Conservation (phyloP, 2,329 filamentous ascomycete genomes). For the Phaeosphaeriaceae sp. region DNA sequence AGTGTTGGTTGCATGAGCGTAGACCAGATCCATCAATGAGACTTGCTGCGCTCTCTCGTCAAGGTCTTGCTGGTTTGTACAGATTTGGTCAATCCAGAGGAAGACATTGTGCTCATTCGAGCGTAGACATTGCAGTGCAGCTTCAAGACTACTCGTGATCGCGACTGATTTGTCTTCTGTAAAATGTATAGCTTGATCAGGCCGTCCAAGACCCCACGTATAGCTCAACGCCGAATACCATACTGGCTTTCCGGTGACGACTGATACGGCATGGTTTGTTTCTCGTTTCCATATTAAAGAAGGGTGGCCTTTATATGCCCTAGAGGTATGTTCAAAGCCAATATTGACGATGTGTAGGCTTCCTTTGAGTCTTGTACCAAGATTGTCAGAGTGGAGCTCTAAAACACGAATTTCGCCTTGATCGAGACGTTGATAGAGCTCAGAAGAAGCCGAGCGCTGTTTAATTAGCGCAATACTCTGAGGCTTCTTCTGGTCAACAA, state of each 20-base stretch:
- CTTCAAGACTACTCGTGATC: conserved; percentile 25
- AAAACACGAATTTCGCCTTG: conserved; percentile 30
- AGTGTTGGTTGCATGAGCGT: conserved; percentile 32
- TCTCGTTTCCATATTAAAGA: conserved; percentile 6
- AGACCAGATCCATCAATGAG: conserved; percentile 33
- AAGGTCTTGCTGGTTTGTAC: conserved; percentile 26
- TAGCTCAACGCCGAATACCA: conserved; percentile 36
- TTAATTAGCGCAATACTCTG: background rate
- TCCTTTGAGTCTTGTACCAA: conserved; percentile 12
- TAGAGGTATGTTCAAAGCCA: conserved; percentile 26
- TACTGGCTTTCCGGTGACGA: conserved; percentile 10
- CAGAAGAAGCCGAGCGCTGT: background rate
- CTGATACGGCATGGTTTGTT: conserved; percentile 29
- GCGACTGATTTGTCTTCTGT: conserved; percentile 5
- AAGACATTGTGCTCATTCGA: conserved; percentile 21
- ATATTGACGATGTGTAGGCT: conserved; percentile 24
- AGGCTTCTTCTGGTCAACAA: conserved; percentile 4
- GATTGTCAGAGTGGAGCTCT: conserved; percentile 20
- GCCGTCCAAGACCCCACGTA: conserved; percentile 23
- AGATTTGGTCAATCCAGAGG: conserved; percentile 35
- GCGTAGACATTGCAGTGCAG: conserved; percentile 23
- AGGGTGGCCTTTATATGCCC: conserved; percentile 1
- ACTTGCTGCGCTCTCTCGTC: conserved; percentile 34
- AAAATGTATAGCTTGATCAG: conserved; percentile 16
- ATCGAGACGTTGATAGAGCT: conserved; percentile 10